A percentile compares a stretch with the other conserved stretches of the same genome.
These are phyloP conservation scores for Cyberlindnera mississippiensis DNA, from an alignment of 805 yeast species.

Conservation along the genomic window DNA sequence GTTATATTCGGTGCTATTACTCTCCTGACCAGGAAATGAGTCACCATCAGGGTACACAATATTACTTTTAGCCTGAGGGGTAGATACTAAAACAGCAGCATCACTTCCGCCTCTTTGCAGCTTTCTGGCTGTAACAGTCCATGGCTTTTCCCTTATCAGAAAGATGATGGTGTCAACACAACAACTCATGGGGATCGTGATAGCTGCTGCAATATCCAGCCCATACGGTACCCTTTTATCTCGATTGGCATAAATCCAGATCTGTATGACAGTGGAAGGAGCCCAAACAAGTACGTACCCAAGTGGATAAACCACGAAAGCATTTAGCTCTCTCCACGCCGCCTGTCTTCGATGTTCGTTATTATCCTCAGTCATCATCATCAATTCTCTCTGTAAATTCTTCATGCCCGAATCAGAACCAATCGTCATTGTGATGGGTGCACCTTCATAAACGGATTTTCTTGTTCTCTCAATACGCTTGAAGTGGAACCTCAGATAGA, in stretches of 20 bases:
- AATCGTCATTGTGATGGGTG: neutral
- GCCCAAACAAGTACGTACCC: slow-evolving; percentile 23
- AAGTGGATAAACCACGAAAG: slow-evolving; percentile 23
- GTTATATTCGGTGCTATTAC: too few relatives aligned
- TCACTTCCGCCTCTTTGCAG: neutral
- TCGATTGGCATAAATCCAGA: slow-evolving; percentile 8
- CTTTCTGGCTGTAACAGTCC: slow-evolving; percentile 35
- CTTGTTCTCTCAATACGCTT: slow-evolving; percentile 14
- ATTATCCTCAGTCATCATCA: slow-evolving; percentile 13
- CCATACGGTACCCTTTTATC: slow-evolving; percentile 6
- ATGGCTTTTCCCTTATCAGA: slow-evolving; percentile 71
- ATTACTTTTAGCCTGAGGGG: neutral
- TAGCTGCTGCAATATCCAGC: slow-evolving; percentile 41
- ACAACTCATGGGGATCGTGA: slow-evolving; percentile 76
- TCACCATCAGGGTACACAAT: neutral
- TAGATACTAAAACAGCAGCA: too few relatives aligned
- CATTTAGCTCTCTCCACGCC: slow-evolving; percentile 20
- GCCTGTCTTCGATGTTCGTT: slow-evolving; percentile 8
- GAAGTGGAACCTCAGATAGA: slow-evolving; percentile 14
- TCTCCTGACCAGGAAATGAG: neutral
- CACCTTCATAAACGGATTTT: slow-evolving; percentile 6
- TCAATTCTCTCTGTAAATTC: slow-evolving; percentile 19
- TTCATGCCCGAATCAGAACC: slow-evolving; percentile 2
- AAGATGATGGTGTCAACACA: slow-evolving; percentile 73
- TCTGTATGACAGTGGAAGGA: slow-evolving; percentile 16